Conservation (phyloP, 148 eudicot genomes). For the Nepenthes gracilis region DNA sequence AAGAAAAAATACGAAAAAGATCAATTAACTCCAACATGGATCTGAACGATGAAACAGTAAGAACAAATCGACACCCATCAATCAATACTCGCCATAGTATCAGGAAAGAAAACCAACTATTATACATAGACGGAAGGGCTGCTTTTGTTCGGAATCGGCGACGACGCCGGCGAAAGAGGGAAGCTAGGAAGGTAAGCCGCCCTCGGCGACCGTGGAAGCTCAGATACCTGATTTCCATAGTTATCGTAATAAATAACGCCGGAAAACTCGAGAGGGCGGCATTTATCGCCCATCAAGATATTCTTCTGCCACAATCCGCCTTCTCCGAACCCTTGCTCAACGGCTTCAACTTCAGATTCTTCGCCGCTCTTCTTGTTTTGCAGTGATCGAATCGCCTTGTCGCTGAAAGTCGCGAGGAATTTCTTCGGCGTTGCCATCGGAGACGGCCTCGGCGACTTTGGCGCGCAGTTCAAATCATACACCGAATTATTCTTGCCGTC, state of each 20-base stretch:
- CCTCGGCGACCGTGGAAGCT: conserved; percentile 57
- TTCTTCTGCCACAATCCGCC: conserved; percentile 72
- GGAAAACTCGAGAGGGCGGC: conserved; percentile 68
- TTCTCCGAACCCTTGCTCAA: conserved; percentile 31
- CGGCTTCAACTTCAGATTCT: conserved; percentile 3
- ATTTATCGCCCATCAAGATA: conserved; percentile 75
- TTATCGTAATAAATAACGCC: conserved; percentile 72
- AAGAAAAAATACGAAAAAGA: too few relatives aligned
- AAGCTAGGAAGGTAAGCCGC: neutral
- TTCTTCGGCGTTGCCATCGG: conserved; percentile 30
- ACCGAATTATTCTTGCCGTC: neutral
- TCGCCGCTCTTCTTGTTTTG: conserved; percentile 1
- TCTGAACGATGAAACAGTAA: too few relatives aligned
- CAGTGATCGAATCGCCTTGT: conserved; percentile 4
- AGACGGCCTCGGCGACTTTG: conserved; percentile 11
- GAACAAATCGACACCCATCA: too few relatives aligned
- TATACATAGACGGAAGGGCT: too few relatives aligned
- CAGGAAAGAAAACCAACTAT: too few relatives aligned
- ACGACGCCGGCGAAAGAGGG: too few relatives aligned
- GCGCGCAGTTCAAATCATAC: neutral
- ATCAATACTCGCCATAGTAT: too few relatives aligned
- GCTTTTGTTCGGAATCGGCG: too few relatives aligned
- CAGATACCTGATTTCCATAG: conserved; percentile 33
- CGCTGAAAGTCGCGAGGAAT: conserved; percentile 26
- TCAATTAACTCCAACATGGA: too few relatives aligned